Evolutionary conservation across 805 yeast species (phyloP), one percentile per base, ranked within the genome.

Genomic region (Kodamaea kaohsiungensis): DNA sequence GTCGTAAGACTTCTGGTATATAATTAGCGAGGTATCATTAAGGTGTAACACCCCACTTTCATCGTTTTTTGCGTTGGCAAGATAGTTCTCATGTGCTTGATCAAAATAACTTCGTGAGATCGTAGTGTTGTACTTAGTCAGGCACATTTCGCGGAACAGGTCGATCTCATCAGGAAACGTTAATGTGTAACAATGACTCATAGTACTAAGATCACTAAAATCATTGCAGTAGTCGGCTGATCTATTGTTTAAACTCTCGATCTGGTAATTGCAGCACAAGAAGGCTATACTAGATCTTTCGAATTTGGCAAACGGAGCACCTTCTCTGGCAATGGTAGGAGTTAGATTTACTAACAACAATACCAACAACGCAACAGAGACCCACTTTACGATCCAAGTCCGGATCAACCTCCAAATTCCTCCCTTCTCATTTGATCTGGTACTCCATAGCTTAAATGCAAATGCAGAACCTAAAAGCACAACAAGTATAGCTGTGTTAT

Each of bases 191-290:
- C 79, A 75, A 57, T 67, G 69, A 6, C 76, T 66, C 45, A 73
- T 68, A 2, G 77, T 69, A 18, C 78, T 69, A 57, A 75, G 59
- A 1, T 76, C 75, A 45, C 64, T 61, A 6, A 57, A 13, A 25
- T 56, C 47, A 12, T 37, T 15, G 46, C 59, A 56, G 40, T 40
- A 56, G 43, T 43, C 37, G n/a, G 35, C 27, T 15, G 8, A 46
- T 6, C 45, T 19, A 6, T 18, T 48, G 12, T 25, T 38, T 37
- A 43, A 22, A 5, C 8, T 7, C 17, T 35, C 12, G 13, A 70
- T 57, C 48, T 69, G 70, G 57, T 53, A 66, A 25, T 57, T 60
- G 57, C 79, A 75, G 7, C 72, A 62, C 16, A 60, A 60, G 35
- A 57, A 66, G 3, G 78, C 75, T 7, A 71, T 68, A 47, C 61